These are phyloP conservation scores for Pseudogymnoascus destructans DNA, from an alignment of 2,329 filamentous ascomycete species.

Conservation along the genomic window DNA sequence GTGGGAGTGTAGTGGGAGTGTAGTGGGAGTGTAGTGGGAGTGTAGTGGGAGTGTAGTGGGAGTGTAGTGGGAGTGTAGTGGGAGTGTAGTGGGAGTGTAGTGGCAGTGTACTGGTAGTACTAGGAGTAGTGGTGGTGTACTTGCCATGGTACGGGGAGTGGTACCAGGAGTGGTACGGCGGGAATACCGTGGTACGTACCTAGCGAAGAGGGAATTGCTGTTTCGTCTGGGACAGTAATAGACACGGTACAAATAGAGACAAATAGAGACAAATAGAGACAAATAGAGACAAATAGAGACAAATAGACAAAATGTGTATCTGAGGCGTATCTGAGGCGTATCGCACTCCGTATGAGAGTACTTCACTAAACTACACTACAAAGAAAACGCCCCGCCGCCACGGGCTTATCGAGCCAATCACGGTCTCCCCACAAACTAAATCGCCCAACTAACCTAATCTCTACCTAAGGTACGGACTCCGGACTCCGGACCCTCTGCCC, in stretches of 20 bases:
- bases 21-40: neutral
- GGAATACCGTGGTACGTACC: slow-evolving; percentile 4
- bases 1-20: neutral
- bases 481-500: too few relatives aligned
- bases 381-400: slow-evolving; percentile 5
- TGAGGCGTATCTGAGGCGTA: too few relatives aligned
- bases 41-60: neutral
- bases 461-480: too few relatives aligned
- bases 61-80: too few relatives aligned
- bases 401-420: neutral
- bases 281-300: neutral
- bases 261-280: neutral
- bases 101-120: neutral
- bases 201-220: neutral
- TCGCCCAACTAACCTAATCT: slow-evolving; percentile 6
- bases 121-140: neutral
- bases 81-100: neutral
- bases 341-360: neutral
- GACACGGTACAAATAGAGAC: neutral
- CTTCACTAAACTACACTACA: neutral
- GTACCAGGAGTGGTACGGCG: neutral
- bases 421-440: neutral
- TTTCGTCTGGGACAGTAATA: neutral
- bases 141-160: neutral
- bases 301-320: too few relatives aligned